Base-by-base conservation (phyloP, 805 yeast genomes). In the Candida oleophila region DNA sequence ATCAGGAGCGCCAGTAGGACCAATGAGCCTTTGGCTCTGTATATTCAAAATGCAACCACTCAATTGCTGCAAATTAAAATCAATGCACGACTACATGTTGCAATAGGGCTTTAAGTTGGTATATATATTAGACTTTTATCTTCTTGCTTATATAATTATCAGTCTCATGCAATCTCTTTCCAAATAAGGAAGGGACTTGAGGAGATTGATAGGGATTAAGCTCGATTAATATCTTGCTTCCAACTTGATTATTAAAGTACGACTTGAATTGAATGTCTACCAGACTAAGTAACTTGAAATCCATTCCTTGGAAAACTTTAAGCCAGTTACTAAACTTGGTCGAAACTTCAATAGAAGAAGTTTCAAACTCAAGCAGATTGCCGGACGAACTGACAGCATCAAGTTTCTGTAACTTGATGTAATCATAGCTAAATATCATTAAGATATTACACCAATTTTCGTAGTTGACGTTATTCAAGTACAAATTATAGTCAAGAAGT, bases 401-500 rank as follows among this genome's bases (percentile, higher is more conserved):
- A 19, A 36, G 14, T 36, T 36, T 36, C 51, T 72, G 77, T 45
- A 49, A 48, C 47, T 61, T 60, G 40, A 72, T 68, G 43, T 72
- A 72, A 50, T 72, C 76, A 51, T 72, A 72, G 14, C 74, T 75
- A 51, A 72, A 70, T 22, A 72, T 69, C 36, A 67, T 55, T 22
- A 72, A 57, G 37, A 71, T 60, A 50, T 72, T 70, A 56, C 77
- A 72, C 76, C 76, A 72, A 50, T 70, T 71, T 47, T 71, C 74
- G 56, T 78, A 83, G 35, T 71, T 69, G 19, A 62, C 61, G 22
- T 66, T 71, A 40, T 79, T 77, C 38, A 87, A 69, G 60, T 75
- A 78, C 25, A 85, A 59, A 37, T 78, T 69, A 69, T 83, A 87
- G 55, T 82, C 74, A 45, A 88, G 69, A 4, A 74, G 62, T 34